Evolutionary conservation across 257 asterid genomes (phyloP).

Genomic region (Jacaranda copaia): DNA sequence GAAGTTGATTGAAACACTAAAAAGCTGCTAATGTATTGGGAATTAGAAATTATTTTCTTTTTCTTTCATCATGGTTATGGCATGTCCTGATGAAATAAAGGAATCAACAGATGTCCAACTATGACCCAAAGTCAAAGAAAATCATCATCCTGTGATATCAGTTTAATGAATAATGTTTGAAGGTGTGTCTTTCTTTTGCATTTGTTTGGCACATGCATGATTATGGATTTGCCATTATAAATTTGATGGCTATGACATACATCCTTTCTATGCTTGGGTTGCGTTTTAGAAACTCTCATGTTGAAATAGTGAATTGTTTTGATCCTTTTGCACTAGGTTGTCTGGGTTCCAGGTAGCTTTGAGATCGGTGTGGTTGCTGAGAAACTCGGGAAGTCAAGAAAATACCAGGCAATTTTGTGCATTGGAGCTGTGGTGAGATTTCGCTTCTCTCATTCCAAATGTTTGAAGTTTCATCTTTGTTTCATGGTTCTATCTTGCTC

Average conservation of each 20-base stretch:
- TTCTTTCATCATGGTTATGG: not conserved
- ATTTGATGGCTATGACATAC: not conserved
- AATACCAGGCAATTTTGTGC: slow-evolving; percentile 83
- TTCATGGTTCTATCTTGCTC: not conserved
- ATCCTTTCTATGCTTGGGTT: not conserved
- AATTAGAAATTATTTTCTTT: not conserved
- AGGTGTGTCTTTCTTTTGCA: not conserved
- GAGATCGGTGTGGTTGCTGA: slow-evolving; percentile 85
- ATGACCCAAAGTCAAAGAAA: not conserved
- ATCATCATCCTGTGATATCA: not conserved
- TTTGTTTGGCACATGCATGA: not conserved
- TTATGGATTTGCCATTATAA: not conserved
- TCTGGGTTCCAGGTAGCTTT: slow-evolving; percentile 97
- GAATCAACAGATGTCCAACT: not conserved
- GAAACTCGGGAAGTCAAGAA: slow-evolving; percentile 81
- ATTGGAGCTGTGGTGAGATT: slow-evolving; percentile 94
- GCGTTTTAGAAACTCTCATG: not conserved
- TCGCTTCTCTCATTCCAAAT: slow-evolving; percentile 13
- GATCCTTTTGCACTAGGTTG: slow-evolving; percentile 59
- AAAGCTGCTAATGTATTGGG: slow-evolving; percentile 18
- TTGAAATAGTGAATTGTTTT: slow-evolving; percentile 2
- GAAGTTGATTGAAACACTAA: not conserved
- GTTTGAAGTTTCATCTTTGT: not conserved
- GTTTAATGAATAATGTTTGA: not conserved
- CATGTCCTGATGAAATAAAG: not conserved